Percentiles rank a stretch among this genome's conserved stretches.
Evolutionary conservation across 352 stramenopile species (phyloP).

Genomic region (Phytophthora europaea): DNA sequence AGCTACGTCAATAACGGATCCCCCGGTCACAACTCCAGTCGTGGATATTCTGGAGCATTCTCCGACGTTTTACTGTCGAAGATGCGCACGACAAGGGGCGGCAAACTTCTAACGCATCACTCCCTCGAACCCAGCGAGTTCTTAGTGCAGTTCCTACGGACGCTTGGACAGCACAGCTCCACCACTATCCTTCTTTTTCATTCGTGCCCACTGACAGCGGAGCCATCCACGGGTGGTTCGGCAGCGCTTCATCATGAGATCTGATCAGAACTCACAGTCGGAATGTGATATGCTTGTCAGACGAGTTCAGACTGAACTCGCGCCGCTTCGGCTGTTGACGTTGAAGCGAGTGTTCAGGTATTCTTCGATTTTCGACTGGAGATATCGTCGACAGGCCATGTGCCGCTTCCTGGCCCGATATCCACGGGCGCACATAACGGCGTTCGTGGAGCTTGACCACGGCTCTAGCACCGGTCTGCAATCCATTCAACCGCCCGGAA

Average conservation of each 20-base stretch:
- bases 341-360: neutral
- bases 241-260: constrained; percentile 8
- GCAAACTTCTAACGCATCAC: neutral
- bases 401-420: constrained; percentile 10
- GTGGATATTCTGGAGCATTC: constrained; percentile 7
- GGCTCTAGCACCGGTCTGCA: neutral
- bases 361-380: constrained; percentile 38
- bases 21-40: neutral
- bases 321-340: constrained; percentile 3
- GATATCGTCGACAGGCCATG: constrained; percentile 17
- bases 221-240: constrained; percentile 6
- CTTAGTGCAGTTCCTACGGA: neutral
- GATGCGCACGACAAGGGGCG: neutral
- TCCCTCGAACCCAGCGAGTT: constrained; percentile 1
- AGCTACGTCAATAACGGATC: constrained; percentile 27
- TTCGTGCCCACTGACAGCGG: neutral
- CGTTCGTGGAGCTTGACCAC: neutral
- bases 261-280: constrained; percentile 11
- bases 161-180: neutral
- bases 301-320: constrained; percentile 6
- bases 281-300: constrained; percentile 17
- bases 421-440: constrained; percentile 32
- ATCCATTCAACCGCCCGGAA: neutral
- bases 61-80: neutral
- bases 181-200: constrained; percentile 8